Evolutionary conservation across 208 protist genomes (phyloP).

Genomic region (Leishmania aethiopica): DNA sequence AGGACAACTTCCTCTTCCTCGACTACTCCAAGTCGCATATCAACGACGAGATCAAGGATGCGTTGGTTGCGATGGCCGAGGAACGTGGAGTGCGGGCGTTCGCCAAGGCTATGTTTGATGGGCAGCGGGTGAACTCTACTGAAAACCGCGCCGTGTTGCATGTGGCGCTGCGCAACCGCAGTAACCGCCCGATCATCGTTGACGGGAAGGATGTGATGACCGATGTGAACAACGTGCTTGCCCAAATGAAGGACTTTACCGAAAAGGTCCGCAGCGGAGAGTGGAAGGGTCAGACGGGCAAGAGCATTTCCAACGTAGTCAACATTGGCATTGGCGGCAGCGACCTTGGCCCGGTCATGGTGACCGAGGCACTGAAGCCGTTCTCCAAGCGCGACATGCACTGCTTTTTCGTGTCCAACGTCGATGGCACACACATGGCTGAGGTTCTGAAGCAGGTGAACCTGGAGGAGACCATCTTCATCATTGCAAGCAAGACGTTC

Average conservation of each 20-base stretch:
- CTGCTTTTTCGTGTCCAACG: constrained; percentile 97
- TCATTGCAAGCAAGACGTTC: constrained; percentile 98
- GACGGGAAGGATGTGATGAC: constrained; percentile 96
- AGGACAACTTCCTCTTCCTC: constrained; percentile 88
- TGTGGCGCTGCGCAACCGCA: constrained; percentile 95
- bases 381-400: constrained; percentile 68
- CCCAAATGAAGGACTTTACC: constrained; percentile 92
- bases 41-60: constrained; percentile 92
- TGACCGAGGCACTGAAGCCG: constrained; percentile 94
- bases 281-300: constrained; percentile 95
- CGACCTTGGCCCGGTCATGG: constrained; percentile 96
- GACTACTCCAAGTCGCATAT: constrained; percentile 98
- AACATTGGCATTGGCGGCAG: constrained; percentile 98
- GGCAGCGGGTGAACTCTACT: constrained; percentile 97
- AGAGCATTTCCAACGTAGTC: constrained; percentile 95
- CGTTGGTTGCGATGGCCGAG: constrained; percentile 86
- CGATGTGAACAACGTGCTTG: constrained; percentile 92
- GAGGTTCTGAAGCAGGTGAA: constrained; percentile 87
- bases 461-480: constrained; percentile 95
- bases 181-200: constrained; percentile 84
- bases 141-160: constrained; percentile 95
- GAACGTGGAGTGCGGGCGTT: constrained; percentile 76
- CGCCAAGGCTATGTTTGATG: constrained; percentile 90
- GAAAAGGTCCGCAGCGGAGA: constrained; percentile 87
- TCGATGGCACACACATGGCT: constrained; percentile 96